These are phyloP conservation scores for Oryza longistaminata DNA, from an alignment of 176 grass and related monocot genomes.

Conservation along the genomic window DNA sequence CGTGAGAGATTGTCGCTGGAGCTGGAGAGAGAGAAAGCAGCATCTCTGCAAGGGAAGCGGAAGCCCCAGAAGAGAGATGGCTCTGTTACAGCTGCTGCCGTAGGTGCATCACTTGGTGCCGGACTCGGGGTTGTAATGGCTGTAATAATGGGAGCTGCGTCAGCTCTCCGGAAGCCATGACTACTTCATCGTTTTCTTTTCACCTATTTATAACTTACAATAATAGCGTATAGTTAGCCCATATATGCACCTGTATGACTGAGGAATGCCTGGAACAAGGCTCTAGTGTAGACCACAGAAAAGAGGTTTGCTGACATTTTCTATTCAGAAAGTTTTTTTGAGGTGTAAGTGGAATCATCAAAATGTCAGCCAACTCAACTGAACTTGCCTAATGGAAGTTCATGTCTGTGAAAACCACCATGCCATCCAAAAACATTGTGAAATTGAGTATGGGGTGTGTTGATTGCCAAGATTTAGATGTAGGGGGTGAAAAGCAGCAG, in stretches of 20 bases:
- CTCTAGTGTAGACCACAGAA: not conserved
- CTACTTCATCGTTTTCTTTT: not conserved
- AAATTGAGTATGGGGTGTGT: not conserved
- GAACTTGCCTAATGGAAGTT: not conserved
- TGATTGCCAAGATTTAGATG: not conserved
- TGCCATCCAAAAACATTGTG: not conserved
- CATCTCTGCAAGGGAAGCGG: slow-evolving; percentile 43
- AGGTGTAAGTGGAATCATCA: not conserved
- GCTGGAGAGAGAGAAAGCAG: slow-evolving; percentile 56
- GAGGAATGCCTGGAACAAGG: not conserved
- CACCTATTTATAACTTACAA: not conserved
- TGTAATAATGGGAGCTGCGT: slow-evolving; percentile 92
- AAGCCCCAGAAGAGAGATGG: slow-evolving; percentile 58
- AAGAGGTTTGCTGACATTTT: not conserved
- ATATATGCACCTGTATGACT: not conserved
- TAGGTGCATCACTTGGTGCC: slow-evolving; percentile 87
- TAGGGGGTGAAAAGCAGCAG: not conserved
- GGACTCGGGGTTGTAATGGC: slow-evolving; percentile 91
- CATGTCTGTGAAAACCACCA: not conserved
- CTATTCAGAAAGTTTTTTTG: not conserved
- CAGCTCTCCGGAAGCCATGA: slow-evolving; percentile 82
- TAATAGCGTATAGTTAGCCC: not conserved
- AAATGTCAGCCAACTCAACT: not conserved
- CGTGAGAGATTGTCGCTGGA: slow-evolving; percentile 62
- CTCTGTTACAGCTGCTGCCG: slow-evolving; percentile 77